Evolutionary conservation across 2,329 filamentous ascomycete species (phyloP).

Genomic region (Cercospora citrullina): DNA sequence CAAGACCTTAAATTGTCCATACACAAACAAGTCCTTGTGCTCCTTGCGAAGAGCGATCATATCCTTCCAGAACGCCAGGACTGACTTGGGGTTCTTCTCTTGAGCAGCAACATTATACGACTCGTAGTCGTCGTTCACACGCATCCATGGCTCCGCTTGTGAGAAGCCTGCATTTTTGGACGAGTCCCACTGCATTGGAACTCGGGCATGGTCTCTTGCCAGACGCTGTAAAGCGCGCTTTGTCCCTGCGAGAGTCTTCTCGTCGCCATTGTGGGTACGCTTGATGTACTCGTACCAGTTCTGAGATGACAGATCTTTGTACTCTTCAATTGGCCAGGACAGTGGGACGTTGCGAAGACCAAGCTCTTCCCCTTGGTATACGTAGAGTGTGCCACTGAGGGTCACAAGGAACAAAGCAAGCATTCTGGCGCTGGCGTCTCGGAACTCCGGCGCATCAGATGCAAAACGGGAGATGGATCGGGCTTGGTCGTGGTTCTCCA

Average conservation of each 20-base stretch:
- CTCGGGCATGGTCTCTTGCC: constrained; percentile 51
- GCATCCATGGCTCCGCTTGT: constrained; percentile 17
- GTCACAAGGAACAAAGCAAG: constrained; percentile 38
- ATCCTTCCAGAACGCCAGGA: constrained; percentile 60
- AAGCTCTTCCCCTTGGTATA: constrained; percentile 67
- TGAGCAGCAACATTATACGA: constrained; percentile 43
- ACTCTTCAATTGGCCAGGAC: constrained; percentile 35
- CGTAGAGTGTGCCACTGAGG: constrained; percentile 53
- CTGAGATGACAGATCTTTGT: constrained; percentile 50
- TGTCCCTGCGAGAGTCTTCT: neutral
- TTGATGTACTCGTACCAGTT: constrained; percentile 51
- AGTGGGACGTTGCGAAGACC: constrained; percentile 55
- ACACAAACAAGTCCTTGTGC: constrained; percentile 27
- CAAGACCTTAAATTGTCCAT: constrained; percentile 28
- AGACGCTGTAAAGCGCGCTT: constrained; percentile 5
- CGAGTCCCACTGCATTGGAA: constrained; percentile 66
- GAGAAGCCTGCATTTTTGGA: constrained; percentile 63
- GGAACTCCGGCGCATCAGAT: constrained; percentile 50
- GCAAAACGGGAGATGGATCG: constrained; percentile 58
- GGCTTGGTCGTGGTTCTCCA: constrained; percentile 66
- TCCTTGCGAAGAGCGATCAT: constrained; percentile 29
- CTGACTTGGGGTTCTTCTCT: constrained; percentile 47
- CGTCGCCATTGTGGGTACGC: constrained; percentile 39
- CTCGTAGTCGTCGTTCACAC: constrained; percentile 11
- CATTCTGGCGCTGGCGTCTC: constrained; percentile 57